Conservation (phyloP, 495 filamentous ascomycete genomes). For the Aspergillus coremiiformis region DNA sequence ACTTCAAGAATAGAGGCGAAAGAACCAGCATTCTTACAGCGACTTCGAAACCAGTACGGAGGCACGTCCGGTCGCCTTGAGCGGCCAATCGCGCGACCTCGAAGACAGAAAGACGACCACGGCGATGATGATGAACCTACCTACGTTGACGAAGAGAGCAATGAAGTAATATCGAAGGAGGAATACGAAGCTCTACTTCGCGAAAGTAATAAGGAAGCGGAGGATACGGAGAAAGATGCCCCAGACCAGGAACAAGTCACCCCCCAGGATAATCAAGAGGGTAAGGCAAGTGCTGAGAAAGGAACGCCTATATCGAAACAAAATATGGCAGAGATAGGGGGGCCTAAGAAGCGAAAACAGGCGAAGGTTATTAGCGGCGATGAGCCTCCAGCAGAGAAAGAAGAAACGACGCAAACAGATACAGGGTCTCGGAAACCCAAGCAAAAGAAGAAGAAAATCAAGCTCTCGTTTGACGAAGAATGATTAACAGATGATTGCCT, state of each 20-base stretch:
- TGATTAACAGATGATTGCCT: neutral
- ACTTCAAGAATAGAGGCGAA: slow-evolving; percentile 28
- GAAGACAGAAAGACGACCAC: slow-evolving; percentile 27
- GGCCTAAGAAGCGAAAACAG: slow-evolving; percentile 39
- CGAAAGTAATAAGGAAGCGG: slow-evolving; percentile 17
- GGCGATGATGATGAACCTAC: slow-evolving; percentile 43
- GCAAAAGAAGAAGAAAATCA: slow-evolving; percentile 42
- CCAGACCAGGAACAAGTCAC: slow-evolving; percentile 6
- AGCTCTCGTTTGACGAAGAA: slow-evolving; percentile 37
- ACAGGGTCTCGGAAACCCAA: slow-evolving; percentile 28
- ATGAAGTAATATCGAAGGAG: slow-evolving; percentile 42
- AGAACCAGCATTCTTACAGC: slow-evolving; percentile 43
- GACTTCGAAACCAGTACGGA: slow-evolving; percentile 37
- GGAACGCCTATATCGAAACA: slow-evolving; percentile 23
- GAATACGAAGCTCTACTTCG: slow-evolving; percentile 39
- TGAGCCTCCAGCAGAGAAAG: slow-evolving; percentile 15
- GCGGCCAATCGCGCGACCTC: slow-evolving; percentile 35
- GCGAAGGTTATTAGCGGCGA: slow-evolving; percentile 37
- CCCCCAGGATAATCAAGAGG: slow-evolving; percentile 8
- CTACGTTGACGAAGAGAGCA: slow-evolving; percentile 43
- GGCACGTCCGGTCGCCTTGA: slow-evolving; percentile 33
- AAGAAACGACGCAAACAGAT: slow-evolving; percentile 20
- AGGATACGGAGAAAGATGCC: slow-evolving; percentile 9
- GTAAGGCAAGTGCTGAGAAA: slow-evolving; percentile 9
- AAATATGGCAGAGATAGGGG: slow-evolving; percentile 37